Base-by-base conservation (phyloP, 2,329 filamentous ascomycete genomes). In the Talaromyces sp. region DNA sequence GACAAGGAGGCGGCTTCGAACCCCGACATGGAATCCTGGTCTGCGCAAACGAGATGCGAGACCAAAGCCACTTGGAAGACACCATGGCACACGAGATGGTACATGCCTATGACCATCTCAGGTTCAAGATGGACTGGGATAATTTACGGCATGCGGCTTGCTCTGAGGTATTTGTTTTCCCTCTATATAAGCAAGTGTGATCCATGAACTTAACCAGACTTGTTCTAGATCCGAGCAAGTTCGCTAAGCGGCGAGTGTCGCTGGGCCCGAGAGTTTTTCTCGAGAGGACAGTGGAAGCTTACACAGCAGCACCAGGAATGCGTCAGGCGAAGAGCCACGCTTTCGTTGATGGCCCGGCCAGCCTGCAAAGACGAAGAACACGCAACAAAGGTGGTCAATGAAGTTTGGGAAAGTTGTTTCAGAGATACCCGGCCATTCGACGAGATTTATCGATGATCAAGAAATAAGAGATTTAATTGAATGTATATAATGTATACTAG, bases 351-450 rank as follows among this genome's bases (percentile, higher is more conserved):
- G 79, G 87, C 85, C 35, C 82, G 95, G 63, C 91, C 92, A 17
- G 82, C 83, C 53, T 95, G 93, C 72, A 90, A 90, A 74, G 90
- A 96, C 75, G 88, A 96, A 68, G 86, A 87, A 14, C 90, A 98
- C 67, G 95, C 95, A 4, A 84, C 86, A 56, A 91, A 89, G 77
- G 87, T 96, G 27, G 91, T 99, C 61, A 95, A 98, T 76, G 89
- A 96, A 76, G 95, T 99, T n/a, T 99, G 93, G 91, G 93, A 96
- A 67, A 97, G 92, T 69, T 99, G 95, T 75, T 99, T 96, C 74
- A 81, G 85, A 56, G 95, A 99, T 76, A 98, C 93, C 4, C 82
- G 95, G 70, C 95, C 95, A 2, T 99, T 99, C 76, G 92, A 98
- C 74, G 93, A 98, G 74, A 92, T 99, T 58, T 99, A 96, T 75